phyloP scores from a whole-genome alignment of 2,329 filamentous ascomycete species.

The Aureobasidium lini region DNA sequence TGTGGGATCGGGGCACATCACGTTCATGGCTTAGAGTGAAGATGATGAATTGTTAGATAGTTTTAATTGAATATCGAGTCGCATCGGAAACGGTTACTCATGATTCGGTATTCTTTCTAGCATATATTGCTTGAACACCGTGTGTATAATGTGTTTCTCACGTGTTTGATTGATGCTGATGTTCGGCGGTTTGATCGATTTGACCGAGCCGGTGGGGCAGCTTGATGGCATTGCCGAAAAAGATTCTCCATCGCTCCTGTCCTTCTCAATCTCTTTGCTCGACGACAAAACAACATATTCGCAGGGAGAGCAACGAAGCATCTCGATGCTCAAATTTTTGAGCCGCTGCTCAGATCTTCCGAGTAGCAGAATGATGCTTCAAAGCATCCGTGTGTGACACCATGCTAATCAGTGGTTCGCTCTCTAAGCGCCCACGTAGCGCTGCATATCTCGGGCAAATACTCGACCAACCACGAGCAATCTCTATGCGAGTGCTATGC shows the following conservation, averaged over 20 bases:
- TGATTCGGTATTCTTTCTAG: no score
- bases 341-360: background rate
- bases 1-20: background rate
- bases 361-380: background rate
- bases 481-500: background rate
- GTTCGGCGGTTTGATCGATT: background rate
- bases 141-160: no score
- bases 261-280: background rate
- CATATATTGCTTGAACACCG: no score
- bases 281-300: no score
- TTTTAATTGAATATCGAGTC: no score
- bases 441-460: background rate
- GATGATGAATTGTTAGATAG: background rate
- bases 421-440: slow-evolving; percentile 7
- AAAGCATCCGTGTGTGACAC: background rate
- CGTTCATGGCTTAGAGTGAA: background rate
- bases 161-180: background rate
- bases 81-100: no score
- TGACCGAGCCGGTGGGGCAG: no score
- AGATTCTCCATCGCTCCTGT: no score
- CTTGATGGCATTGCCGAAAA: no score
- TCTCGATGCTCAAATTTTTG: background rate
- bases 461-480: background rate
- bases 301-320: background rate
- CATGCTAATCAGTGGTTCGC: background rate